Conservation (phyloP, 306 rosid species). For the Parietaria judaica region DNA sequence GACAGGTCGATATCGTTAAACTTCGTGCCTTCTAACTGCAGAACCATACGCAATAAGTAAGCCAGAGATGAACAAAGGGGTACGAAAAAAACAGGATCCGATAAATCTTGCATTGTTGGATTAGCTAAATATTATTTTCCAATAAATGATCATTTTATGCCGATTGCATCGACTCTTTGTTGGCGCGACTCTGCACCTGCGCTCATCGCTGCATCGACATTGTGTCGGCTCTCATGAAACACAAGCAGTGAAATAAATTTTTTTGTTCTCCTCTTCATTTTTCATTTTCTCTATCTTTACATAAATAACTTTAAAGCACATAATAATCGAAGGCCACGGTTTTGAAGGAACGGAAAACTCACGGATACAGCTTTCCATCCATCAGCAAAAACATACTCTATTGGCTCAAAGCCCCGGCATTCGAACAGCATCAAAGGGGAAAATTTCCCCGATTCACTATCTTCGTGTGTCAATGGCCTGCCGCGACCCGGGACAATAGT, state of each 20-base stretch:
- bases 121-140: too few species aligned
- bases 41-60: conserved; percentile 12
- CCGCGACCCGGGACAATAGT: conserved; percentile 69
- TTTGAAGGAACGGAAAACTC: conserved; percentile 24
- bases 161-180: too few species aligned
- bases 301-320: too few species aligned
- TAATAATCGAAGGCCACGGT: neutral
- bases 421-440: conserved; percentile 74
- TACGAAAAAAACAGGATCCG: neutral
- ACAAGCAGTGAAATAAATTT: too few species aligned
- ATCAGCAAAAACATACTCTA: conserved; percentile 38
- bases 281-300: too few species aligned
- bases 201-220: too few species aligned
- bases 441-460: conserved; percentile 47
- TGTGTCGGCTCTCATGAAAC: too few species aligned
- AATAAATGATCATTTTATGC: too few species aligned
- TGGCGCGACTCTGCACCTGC: too few species aligned
- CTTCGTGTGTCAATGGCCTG: conserved; percentile 46
- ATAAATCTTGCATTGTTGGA: too few species aligned
- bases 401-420: conserved; percentile 78
- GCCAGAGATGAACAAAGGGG: neutral
- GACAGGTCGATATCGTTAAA: conserved; percentile 73
- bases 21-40: conserved; percentile 60
- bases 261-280: too few species aligned
- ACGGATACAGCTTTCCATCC: conserved; percentile 91